Evolutionary conservation across 139 green algal species (phyloP), one percentile per base, ranked within the genome.

Genomic region (Astrephomene gubernaculifera): DNA sequence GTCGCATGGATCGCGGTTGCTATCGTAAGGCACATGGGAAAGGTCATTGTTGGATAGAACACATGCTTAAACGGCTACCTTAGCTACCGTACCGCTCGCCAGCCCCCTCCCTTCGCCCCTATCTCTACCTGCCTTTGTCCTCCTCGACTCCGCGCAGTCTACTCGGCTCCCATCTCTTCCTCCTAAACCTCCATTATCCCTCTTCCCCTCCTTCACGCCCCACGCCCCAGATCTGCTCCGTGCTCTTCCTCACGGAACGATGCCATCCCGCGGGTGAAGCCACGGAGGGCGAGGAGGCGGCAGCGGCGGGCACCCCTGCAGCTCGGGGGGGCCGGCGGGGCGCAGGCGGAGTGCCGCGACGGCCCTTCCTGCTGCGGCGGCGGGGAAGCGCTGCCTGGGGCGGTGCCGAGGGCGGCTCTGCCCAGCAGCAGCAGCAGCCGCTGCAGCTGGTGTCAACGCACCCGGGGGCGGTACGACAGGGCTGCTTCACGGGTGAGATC

Each of bases 211-310:
- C 60, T n/a, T n/a, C n/a, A n/a, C n/a, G n/a, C n/a, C 65, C 22
- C 57, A 6, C 31, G 22, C 67, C 67, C 17, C 35, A 75, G 69
- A 19, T 75, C 25, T 81, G 52, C 60, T 81, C 10, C 33, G 4
- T 81, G 2, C 36, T 69, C 19, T 54, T 81, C 33, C 54, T 81
- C 29, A 81, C 73, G 22, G 52, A 69, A 14, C 73, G 73, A 43
- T 36, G 9, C 38, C 52, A 31, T 29, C 75, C 36, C 38, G 57
- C 41, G 2, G 22, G 19, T 6, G 22, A 41, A 17, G 39, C 14
- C 0, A 49, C 31, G 45, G 45, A 80, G 29, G 2, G 4, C 8
- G 29, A 27, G 24, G 39, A 54, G 25, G 39, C 21, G 9, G 2
- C 45, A 65, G 10, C 45, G 9, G 31, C 17, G 39, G 41, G 14